Base-by-base conservation (phyloP, 2,329 filamentous ascomycete species). In the Juglanconis sp. region DNA sequence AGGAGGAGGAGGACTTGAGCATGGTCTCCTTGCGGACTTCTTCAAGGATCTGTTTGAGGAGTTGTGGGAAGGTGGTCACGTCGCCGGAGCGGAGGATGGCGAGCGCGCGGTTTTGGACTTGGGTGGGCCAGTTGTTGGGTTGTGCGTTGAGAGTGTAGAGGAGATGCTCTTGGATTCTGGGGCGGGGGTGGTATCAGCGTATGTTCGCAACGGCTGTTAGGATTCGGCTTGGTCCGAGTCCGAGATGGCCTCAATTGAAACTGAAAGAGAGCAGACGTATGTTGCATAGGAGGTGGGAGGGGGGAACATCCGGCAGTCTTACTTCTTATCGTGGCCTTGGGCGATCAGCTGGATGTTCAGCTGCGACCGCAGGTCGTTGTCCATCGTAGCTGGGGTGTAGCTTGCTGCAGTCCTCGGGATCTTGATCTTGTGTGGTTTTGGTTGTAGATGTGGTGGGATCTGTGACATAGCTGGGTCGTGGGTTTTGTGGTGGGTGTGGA, bases 141-240 rank as follows among this genome's bases (percentile, higher is more conserved):
- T 87, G 77, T 53, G 85, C 76, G 71, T 88, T 77, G 56, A 88
- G 82, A 62, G 81, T 72, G 74, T 88, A 85, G 47, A 87, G 81
- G 69, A 88, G 81, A 48, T 80, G 75, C 60, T 88, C 85, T 77
- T 88, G 85, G 67, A 88, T 88, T 66, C 86, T 87, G 68, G 59
- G 30, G 35, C 46, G 56, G 17, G 59, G 58, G 42, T 42, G 65
- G 59, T 38, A 34, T 63, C 61, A 56, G 53, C 55, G n/a, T 57
- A 17, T 40, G 24, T 42, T 42, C 8, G n/a, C 40, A n/a, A 11
- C 31, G 15, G 17, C 42, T 15, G 42, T 46, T 46, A 13, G 36
- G 36, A 38, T 38, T 13, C 36, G 36, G 36, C 36, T 1, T 13
- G 11, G 36, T 13, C 8, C 36, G n/a, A 17, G n/a, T 4, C 15